Percentiles rank a stretch among this genome's conserved stretches.
These are phyloP conservation scores for Protea cynaroides DNA, from an alignment of 164 flowering plant species.

Conservation along the genomic window DNA sequence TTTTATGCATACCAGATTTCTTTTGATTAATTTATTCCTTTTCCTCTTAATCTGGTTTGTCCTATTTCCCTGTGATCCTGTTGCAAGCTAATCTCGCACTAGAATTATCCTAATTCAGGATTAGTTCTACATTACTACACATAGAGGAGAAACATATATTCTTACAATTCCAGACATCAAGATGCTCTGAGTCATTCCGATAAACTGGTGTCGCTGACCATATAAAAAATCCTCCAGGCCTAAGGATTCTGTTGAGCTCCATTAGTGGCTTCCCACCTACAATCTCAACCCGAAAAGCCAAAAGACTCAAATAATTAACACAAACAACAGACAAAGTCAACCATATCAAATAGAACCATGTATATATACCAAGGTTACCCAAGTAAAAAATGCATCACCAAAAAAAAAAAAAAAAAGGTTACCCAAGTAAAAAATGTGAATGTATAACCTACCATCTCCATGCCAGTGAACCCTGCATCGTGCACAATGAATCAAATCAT, in stretches of 20 bases:
- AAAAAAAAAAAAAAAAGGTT: background rate
- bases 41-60: too few relatives aligned
- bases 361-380: background rate
- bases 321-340: too few relatives aligned
- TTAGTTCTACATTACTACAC: too few relatives aligned
- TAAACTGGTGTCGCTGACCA: conserved; percentile 99
- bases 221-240: conserved; percentile 90
- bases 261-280: conserved; percentile 84
- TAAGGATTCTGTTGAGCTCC: conserved; percentile 84
- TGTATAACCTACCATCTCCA: conserved; percentile 47
- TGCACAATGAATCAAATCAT: conserved; percentile 86
- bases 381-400: conserved; percentile 1
- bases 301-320: background rate
- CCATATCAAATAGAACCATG: too few relatives aligned
- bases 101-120: too few relatives aligned
- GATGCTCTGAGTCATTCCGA: conserved; percentile 52
- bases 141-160: background rate
- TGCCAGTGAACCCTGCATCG: conserved; percentile 96
- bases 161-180: conserved; percentile 57
- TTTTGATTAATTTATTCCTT: too few relatives aligned
- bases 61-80: too few relatives aligned
- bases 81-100: too few relatives aligned
- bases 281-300: conserved; percentile 7
- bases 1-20: too few relatives aligned
- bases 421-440: background rate